Percentiles rank a stretch among this genome's conserved stretches.
These are phyloP conservation scores for Leishmania gerbilli DNA, from an alignment of 208 protist genomes.

Conservation along the genomic window DNA sequence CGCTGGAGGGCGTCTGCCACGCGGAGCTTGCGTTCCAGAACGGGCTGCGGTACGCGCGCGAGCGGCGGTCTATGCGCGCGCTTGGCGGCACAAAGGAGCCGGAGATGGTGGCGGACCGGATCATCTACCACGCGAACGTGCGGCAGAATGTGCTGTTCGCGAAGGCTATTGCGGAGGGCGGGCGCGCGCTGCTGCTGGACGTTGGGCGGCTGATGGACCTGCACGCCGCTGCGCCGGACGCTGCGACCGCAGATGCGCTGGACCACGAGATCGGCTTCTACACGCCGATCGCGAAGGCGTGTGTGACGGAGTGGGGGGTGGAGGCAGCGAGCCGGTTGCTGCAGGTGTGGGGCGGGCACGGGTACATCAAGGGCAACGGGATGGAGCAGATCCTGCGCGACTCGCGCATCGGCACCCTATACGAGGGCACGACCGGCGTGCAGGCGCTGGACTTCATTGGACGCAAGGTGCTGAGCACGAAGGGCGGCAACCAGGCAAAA, in stretches of 20 bases:
- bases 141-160: constrained; percentile 78
- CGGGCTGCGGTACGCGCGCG: constrained; percentile 68
- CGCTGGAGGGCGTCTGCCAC: constrained; percentile 74
- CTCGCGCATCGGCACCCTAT: constrained; percentile 70
- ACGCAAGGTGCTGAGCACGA: constrained; percentile 74
- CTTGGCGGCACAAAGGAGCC: constrained; percentile 53
- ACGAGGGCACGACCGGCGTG: constrained; percentile 86
- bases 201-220: constrained; percentile 71
- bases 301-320: constrained; percentile 76
- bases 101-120: constrained; percentile 58
- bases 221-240: constrained; percentile 31
- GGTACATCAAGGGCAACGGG: constrained; percentile 84
- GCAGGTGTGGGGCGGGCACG: constrained; percentile 81
- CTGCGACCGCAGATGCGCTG: constrained; percentile 28
- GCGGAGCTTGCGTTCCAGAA: constrained; percentile 89
- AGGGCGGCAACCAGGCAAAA: constrained; percentile 45
- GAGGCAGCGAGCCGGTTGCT: constrained; percentile 67
- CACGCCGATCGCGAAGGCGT: constrained; percentile 87
- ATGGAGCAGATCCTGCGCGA: constrained; percentile 85
- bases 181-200: constrained; percentile 76
- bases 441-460: constrained; percentile 89
- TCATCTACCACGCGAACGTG: constrained; percentile 83
- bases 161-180: constrained; percentile 87
- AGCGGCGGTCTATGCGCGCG: constrained; percentile 75
- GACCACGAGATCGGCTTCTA: constrained; percentile 86